Conservation (phyloP, 2,329 filamentous ascomycete species). For the Nigrospora oryzae region DNA sequence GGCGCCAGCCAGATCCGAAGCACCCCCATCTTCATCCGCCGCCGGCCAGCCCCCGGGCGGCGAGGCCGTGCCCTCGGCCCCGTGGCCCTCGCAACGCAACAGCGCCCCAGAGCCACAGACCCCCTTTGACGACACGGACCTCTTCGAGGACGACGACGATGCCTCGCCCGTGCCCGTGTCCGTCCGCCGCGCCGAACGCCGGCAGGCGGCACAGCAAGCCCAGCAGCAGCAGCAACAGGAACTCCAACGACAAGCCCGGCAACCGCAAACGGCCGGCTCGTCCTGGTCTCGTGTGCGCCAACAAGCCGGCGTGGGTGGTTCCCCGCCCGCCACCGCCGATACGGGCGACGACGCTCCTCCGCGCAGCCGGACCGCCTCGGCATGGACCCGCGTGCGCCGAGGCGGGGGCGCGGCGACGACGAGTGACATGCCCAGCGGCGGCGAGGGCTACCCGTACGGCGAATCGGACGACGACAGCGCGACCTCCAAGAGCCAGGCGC, state of each 20-base stretch:
- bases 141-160: conserved; percentile 25
- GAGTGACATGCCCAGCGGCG: conserved; percentile 5
- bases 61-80: background rate
- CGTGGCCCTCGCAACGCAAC: conserved; percentile 1
- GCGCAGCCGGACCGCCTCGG: background rate
- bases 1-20: no score
- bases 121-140: conserved; percentile 8
- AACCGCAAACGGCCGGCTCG: no score
- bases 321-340: background rate
- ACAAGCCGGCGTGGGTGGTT: conserved; percentile 4
- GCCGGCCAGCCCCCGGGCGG: no score
- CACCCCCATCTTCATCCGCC: no score
- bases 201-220: no score
- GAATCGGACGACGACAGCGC: conserved; percentile 26
- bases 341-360: background rate
- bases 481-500: conserved; percentile 34
- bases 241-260: no score
- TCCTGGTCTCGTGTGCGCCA: background rate
- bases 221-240: no score
- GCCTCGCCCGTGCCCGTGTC: conserved; percentile 33
- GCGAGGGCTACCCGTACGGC: conserved; percentile 25
- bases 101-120: background rate
- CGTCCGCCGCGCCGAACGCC: background rate
- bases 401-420: conserved; percentile 1
- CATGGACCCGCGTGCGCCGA: background rate